Evolutionary conservation across 73 alveolate species (phyloP).

Genomic region (Diophrys appendiculata): DNA sequence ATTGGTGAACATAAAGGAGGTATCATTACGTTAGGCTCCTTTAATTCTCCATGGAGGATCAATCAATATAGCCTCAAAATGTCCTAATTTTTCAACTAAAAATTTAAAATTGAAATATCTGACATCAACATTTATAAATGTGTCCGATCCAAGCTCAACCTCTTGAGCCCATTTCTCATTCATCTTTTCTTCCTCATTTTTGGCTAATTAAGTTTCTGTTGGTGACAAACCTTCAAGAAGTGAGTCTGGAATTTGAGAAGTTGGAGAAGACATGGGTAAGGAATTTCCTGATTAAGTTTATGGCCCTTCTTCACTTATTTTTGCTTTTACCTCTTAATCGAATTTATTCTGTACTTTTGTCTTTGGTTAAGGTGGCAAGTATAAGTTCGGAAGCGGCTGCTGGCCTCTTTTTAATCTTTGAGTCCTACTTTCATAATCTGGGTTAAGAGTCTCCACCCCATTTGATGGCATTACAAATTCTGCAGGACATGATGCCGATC

Average conservation of each 20-base stretch:
- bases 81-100: conserved; percentile 74
- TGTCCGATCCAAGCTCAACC: conserved; percentile 20
- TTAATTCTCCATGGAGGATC: conserved; percentile 96
- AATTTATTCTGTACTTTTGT: background rate
- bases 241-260: no score
- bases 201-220: no score
- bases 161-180: conserved; percentile 21
- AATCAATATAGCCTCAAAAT: conserved; percentile 78
- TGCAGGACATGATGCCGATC: no score
- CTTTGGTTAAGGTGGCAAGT: background rate
- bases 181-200: background rate
- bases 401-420: no score
- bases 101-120: conserved; percentile 82
- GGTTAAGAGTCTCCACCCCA: no score
- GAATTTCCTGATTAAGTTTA: no score
- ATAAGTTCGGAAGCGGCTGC: no score
- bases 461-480: no score
- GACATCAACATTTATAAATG: conserved; percentile 84
- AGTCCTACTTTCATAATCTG: no score
- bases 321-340: background rate
- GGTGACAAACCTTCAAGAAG: no score
- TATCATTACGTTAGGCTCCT: conserved; percentile 88
- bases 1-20: conserved; percentile 89
- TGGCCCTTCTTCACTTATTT: background rate
- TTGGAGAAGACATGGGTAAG: no score